Conservation (phyloP, 2,329 filamentous ascomycete genomes). For the Colletotrichum truncatum region DNA sequence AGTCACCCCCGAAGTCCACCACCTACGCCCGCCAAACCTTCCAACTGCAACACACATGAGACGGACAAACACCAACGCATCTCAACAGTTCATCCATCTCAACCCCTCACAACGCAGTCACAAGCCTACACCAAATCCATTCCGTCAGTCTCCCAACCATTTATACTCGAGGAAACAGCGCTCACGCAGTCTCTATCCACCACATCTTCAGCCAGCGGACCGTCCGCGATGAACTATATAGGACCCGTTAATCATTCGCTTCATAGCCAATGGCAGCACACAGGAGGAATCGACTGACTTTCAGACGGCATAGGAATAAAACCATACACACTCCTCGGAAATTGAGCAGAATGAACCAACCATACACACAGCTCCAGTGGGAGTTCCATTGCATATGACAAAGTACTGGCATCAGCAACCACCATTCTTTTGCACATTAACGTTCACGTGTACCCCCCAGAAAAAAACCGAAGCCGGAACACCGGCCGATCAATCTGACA, state of each 20-base stretch:
- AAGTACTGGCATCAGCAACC: no score
- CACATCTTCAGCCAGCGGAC: background rate
- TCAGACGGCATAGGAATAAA: background rate
- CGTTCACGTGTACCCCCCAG: no score
- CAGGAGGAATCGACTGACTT: slow-evolving; percentile 4
- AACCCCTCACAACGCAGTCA: no score
- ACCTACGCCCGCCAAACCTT: background rate
- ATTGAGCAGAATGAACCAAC: no score
- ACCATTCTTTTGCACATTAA: no score
- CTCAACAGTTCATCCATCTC: background rate
- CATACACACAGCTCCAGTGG: background rate
- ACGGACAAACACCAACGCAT: background rate
- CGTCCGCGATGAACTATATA: background rate
- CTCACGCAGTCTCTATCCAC: no score
- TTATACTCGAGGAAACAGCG: no score
- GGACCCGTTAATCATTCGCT: background rate
- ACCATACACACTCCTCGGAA: background rate
- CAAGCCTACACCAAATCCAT: no score
- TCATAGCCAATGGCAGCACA: background rate
- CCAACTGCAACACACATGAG: slow-evolving; percentile 18
- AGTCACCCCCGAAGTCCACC: background rate
- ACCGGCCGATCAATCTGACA: background rate
- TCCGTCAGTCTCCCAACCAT: no score
- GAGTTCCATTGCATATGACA: background rate
- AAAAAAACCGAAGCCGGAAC: background rate